A percentile compares a stretch with the other conserved stretches of the same genome.
Evolutionary conservation across 2,329 filamentous ascomycete species (phyloP).

Genomic region (Scedosporium apiospermum): DNA sequence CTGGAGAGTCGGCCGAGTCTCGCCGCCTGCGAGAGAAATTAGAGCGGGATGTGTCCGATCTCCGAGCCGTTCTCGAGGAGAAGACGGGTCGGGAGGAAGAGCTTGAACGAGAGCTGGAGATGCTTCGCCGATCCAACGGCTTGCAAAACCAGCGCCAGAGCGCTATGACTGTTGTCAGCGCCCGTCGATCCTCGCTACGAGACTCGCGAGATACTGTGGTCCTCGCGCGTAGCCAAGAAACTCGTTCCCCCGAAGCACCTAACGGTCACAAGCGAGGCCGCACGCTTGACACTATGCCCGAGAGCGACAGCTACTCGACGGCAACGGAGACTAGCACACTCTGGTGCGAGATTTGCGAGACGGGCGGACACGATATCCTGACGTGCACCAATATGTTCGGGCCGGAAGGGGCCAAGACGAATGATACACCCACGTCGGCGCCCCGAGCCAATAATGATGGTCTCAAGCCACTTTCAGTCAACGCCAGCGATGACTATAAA

Average conservation of each 20-base stretch:
- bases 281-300: slow-evolving; percentile 59
- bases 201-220: slow-evolving; percentile 60
- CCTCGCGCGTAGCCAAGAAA: slow-evolving; percentile 41
- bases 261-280: slow-evolving; percentile 35
- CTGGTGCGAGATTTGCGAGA: slow-evolving; percentile 96
- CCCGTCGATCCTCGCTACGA: slow-evolving; percentile 47
- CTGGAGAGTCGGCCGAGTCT: slow-evolving; percentile 41
- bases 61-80: slow-evolving; percentile 62
- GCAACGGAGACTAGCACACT: slow-evolving; percentile 64
- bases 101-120: slow-evolving; percentile 71
- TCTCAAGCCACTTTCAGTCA: slow-evolving; percentile 22
- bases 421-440: not conserved
- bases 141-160: slow-evolving; percentile 37
- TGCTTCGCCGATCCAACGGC: slow-evolving; percentile 36
- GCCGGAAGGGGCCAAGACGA: slow-evolving; percentile 21
- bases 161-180: slow-evolving; percentile 29
- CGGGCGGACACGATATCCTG: slow-evolving; percentile 82
- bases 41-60: slow-evolving; percentile 70
- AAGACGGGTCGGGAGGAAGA: slow-evolving; percentile 73
- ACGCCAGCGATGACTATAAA: slow-evolving; percentile 30
- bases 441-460: slow-evolving; percentile 19
- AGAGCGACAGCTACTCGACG: slow-evolving; percentile 60
- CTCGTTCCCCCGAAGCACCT: slow-evolving; percentile 33
- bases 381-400: slow-evolving; percentile 89
- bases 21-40: slow-evolving; percentile 57